phyloP scores from a whole-genome alignment of 345 rosid genomes.

The Syzygium aromaticum region DNA sequence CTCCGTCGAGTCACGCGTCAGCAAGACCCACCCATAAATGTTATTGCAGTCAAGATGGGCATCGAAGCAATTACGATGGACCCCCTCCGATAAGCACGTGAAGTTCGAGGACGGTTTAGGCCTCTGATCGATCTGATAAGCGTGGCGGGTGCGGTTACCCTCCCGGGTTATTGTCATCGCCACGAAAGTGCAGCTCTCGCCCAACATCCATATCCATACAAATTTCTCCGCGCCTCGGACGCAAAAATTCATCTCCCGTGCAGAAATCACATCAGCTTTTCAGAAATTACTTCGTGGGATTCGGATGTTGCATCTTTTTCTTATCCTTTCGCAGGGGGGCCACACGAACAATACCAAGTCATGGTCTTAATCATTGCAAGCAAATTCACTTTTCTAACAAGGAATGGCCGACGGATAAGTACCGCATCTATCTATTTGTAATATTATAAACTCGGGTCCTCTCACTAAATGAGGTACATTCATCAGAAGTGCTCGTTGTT shows the following conservation, averaged over 20 bases:
- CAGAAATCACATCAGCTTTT: background rate
- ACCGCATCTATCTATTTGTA: background rate
- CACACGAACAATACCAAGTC: background rate
- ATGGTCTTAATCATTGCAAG: background rate
- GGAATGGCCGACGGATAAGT: background rate
- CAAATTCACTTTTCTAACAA: background rate
- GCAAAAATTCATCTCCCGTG: background rate
- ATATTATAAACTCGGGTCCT: background rate
- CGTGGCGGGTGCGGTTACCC: background rate
- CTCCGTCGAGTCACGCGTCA: background rate
- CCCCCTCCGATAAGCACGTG: background rate
- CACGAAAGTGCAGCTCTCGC: background rate
- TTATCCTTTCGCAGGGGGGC: background rate
- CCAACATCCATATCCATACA: background rate
- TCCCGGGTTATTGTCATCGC: fast-evolving
- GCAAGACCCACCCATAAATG: background rate
- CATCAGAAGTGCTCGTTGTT: background rate
- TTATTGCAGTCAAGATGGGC: background rate
- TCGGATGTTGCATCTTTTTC: background rate
- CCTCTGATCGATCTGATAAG: background rate
- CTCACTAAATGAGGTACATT: background rate
- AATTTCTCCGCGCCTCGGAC: background rate
- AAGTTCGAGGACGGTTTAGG: background rate
- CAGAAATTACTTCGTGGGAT: background rate
- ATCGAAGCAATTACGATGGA: background rate